Evolutionary conservation across 495 filamentous ascomycete species (phyloP), one percentile per base, ranked within the genome.

Genomic region (Podospora sp.): DNA sequence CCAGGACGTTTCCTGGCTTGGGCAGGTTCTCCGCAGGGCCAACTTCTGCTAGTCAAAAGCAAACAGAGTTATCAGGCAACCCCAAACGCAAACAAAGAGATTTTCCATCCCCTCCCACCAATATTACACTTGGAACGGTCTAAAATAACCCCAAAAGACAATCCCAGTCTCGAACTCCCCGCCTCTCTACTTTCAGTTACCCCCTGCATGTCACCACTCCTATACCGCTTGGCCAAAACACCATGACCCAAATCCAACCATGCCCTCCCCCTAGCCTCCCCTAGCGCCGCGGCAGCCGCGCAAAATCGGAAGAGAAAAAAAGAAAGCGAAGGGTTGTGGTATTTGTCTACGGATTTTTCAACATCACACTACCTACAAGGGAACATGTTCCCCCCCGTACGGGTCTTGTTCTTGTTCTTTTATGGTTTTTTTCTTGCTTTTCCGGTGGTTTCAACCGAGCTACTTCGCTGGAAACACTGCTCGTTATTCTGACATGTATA

Each of bases 161-260:
- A 46, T 2, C 9, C 40, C 40, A 12, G 40, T 46, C 16, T 46
- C 40, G 4, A 46, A 46, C 40, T 46, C 11, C 40, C 14, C 40
- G 16, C 40, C 40, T 46, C 40, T 12, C 40, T 2, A 33, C 4
- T n/a, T n/a, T 12, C 33, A 5, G 12, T 36, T 36, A 12, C 33
- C 33, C 33, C 33, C 33, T 46, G 11, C 16, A 12, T 46, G 5
- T 46, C 40, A 18, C 14, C 40, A 6, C 14, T 46, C 18, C 24
- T 57, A 60, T 26, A 51, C 56, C 27, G 8, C 35, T 26, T 21
- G 20, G 35, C 25, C 63, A 65, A 65, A 46, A 4, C 40, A 4
- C 40, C 40, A 2, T 46, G 2, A 6, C 40, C 12, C n/a, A n/a
- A n/a, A n/a, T n/a, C n/a, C n/a, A n/a, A n/a, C n/a, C n/a, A n/a